Evolutionary conservation across 1,284 basidiomycete genomes (phyloP).

Genomic region (Irpex rosettiformis): DNA sequence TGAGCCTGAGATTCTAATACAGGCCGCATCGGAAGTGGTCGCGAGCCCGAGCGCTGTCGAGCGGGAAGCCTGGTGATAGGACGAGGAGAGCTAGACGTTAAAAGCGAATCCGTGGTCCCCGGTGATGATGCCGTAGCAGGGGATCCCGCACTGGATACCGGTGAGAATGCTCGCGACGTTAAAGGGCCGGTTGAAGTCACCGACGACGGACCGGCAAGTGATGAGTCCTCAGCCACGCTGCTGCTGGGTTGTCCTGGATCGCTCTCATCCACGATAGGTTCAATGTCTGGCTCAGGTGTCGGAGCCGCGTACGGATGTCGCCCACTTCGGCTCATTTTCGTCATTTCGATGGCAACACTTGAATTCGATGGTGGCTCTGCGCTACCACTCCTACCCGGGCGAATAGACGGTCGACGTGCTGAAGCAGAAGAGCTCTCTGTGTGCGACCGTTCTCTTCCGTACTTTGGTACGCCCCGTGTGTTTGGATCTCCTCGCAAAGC

Average conservation of each 20-base stretch:
- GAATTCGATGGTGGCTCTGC: background rate
- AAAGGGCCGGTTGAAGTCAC: background rate
- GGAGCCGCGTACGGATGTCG: constrained; percentile 7
- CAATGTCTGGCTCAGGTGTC: constrained; percentile 9
- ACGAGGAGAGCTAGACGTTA: background rate
- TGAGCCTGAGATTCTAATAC: background rate
- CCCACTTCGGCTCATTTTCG: background rate
- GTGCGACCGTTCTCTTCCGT: background rate
- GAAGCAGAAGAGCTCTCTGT: background rate
- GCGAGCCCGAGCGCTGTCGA: background rate
- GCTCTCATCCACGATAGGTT: background rate
- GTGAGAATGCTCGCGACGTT: background rate
- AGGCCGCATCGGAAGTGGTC: constrained; percentile 1
- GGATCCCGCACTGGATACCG: background rate
- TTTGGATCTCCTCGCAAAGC: background rate
- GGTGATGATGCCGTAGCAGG: background rate
- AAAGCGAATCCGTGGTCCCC: background rate
- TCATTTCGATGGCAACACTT: background rate
- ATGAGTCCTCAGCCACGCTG: background rate
- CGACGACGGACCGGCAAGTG: background rate
- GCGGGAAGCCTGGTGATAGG: background rate
- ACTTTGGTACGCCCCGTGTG: background rate
- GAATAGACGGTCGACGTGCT: background rate
- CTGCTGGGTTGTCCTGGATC: background rate
- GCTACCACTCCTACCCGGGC: background rate